Conservation (phyloP, 768 basidiomycete species). For the Pisolithus tinctorius region DNA sequence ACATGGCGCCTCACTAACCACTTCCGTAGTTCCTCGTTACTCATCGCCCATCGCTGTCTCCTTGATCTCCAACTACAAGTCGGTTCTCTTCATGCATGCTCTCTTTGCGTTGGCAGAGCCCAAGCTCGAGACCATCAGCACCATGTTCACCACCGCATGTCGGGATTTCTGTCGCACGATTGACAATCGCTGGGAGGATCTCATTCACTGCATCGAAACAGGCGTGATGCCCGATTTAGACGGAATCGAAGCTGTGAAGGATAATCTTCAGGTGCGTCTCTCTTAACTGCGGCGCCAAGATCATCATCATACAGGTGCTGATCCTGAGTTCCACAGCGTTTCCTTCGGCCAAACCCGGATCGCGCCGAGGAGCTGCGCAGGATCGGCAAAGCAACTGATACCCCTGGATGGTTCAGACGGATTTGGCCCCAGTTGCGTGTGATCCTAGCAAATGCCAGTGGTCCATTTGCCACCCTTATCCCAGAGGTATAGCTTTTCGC, state of each 20-base stretch:
- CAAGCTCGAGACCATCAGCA: conserved; percentile 11
- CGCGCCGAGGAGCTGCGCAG: conserved; percentile 13
- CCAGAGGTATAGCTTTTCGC: no score
- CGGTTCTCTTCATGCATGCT: conserved; percentile 17
- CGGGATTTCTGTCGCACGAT: conserved; percentile 13
- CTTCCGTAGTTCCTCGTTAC: conserved; percentile 6
- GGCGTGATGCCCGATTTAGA: conserved; percentile 12
- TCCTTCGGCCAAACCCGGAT: conserved; percentile 9
- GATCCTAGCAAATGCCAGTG: conserved; percentile 16
- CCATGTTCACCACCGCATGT: conserved; percentile 16
- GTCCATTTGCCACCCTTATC: conserved; percentile 7
- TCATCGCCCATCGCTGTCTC: conserved; percentile 13
- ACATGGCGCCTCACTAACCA: not conserved
- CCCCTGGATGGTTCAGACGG: conserved; percentile 13
- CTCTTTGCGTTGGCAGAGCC: conserved; percentile 17
- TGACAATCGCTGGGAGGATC: conserved; percentile 13
- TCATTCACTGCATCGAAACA: conserved; percentile 12
- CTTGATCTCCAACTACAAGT: conserved; percentile 14
- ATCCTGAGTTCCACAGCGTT: conserved; percentile 4
- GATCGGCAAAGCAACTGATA: conserved; percentile 1
- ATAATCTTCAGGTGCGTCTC: conserved; percentile 4
- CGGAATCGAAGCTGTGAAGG: conserved; percentile 8
- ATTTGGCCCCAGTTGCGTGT: conserved; percentile 14
- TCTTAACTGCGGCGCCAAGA: no score
- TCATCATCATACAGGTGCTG: not conserved